Base-by-base conservation (phyloP, 2,329 filamentous ascomycete species). In the Eutypa lata region DNA sequence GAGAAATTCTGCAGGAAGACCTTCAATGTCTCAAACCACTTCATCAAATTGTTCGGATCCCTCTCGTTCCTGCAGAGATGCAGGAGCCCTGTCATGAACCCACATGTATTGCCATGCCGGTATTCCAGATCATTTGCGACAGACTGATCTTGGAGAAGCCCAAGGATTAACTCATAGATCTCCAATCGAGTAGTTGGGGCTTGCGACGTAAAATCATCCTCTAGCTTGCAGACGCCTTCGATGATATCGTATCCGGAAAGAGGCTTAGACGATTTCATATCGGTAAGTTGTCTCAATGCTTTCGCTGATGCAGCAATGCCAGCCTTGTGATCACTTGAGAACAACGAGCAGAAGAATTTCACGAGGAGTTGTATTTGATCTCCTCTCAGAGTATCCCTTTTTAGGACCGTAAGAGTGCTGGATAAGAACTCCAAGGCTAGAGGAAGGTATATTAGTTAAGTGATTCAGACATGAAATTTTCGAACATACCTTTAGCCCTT, bases 261-360 rank as follows among this genome's bases (percentile, higher is more conserved):
- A 1, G 78, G 72, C 38, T 78, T 76, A 65, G 84, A 84, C 13
- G 70, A 68, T 48, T 75, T 76, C 76, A 81, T 82, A 47, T 62
- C 59, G 42, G 70, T 71, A 47, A 84, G 75, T 26, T 74, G 71
- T 1, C 72, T 71, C n/a, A 84, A 65, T 1, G 81, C 80, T 44
- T 74, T 78, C 3, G 79, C 72, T 2, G 81, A 80, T 1, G 81
- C 74, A 43, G 79, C 68, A 51, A 84, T 76, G 40, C 81, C 81
- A n/a, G 79, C 80, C 61, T 80, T 80, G 67, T 83, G 80, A 57
- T 84, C 81, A 50, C 80, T 76, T 2, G 78, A 78, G 57, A 83
- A 84, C 72, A 84, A 80, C 53, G 78, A 76, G 14, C 77, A 76
- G 52, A 84, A 84, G 68, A 83, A 84, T 35, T 71, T 70, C 24